A percentile compares a stretch with the other conserved stretches of the same genome.
Evolutionary conservation across 1,284 basidiomycete species (phyloP).

Genomic region (Peniophora sp.): DNA sequence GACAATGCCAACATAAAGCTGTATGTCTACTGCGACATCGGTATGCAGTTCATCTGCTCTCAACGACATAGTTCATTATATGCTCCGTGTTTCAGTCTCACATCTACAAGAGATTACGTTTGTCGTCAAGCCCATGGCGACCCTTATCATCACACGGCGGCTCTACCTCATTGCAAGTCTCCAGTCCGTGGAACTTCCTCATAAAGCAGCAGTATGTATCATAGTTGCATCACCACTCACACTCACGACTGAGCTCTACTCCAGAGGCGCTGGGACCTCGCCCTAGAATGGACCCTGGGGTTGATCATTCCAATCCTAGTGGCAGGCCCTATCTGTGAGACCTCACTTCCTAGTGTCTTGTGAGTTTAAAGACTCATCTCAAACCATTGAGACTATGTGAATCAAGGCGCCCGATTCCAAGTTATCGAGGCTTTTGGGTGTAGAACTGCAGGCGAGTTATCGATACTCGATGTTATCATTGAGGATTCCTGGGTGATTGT

Average conservation of each 20-base stretch:
- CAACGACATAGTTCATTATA: too few species aligned
- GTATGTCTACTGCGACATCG: not conserved
- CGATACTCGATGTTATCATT: not conserved
- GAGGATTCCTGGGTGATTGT: not conserved
- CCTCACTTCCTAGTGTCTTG: not conserved
- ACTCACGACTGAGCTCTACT: not conserved
- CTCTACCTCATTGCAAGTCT: not conserved
- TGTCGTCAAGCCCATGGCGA: too few species aligned
- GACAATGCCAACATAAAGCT: not conserved
- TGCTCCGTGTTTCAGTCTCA: too few species aligned
- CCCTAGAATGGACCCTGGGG: not conserved
- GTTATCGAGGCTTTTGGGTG: not conserved
- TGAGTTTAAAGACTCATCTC: not conserved
- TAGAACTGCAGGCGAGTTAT: not conserved
- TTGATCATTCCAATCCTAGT: not conserved
- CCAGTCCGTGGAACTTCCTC: not conserved
- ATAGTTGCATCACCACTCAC: too few species aligned
- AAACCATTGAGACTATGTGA: not conserved
- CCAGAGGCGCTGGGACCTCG: not conserved
- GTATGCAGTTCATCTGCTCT: not conserved
- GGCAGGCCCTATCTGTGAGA: not conserved
- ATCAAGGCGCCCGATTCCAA: not conserved
- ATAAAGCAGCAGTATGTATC: not conserved
- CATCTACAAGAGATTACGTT: too few species aligned
- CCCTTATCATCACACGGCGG: not conserved